Conservation (phyloP, 2,329 filamentous ascomycete genomes). For the Cladosporium sp. region DNA sequence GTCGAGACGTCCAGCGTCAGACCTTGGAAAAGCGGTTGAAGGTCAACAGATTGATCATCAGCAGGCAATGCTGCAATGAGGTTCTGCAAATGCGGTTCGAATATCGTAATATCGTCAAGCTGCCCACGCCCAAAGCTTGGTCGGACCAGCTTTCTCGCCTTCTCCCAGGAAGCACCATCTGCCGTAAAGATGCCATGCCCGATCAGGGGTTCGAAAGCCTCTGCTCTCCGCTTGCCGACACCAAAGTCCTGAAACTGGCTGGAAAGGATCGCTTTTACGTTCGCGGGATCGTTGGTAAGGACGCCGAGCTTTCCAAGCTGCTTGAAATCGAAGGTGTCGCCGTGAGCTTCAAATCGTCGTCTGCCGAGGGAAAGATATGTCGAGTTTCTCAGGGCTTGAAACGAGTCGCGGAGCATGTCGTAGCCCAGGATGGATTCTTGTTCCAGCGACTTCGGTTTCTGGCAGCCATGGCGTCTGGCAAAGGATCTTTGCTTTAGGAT, state of each 20-base stretch:
- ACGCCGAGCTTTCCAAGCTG: conserved; percentile 35
- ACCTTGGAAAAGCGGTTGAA: conserved; percentile 74
- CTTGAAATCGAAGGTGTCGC: conserved; percentile 3
- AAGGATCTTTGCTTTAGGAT: background rate
- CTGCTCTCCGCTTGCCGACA: conserved; percentile 54
- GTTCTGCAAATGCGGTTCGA: conserved; percentile 72
- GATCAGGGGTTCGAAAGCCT: conserved; percentile 21
- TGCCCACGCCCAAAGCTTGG: conserved; percentile 85
- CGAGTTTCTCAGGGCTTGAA: background rate
- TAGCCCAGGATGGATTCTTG: conserved; percentile 3
- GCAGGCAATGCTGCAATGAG: conserved; percentile 61
- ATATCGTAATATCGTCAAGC: conserved; percentile 73
- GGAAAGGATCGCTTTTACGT: conserved; percentile 83
- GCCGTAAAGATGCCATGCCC: conserved; percentile 57
- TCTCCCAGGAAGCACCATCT: conserved; percentile 74
- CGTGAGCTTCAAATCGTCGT: background rate
- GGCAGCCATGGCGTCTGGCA: background rate
- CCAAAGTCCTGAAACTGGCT: conserved; percentile 83
- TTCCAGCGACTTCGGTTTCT: background rate
- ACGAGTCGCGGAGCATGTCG: conserved; percentile 6
- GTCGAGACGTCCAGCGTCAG: conserved; percentile 81
- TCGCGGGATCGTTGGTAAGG: conserved; percentile 79
- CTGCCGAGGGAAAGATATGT: conserved; percentile 4
- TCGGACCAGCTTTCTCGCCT: conserved; percentile 72
- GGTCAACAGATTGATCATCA: conserved; percentile 54